Conservation (phyloP, 345 rosid genomes). For the Arabidopsis arenosa region DNA sequence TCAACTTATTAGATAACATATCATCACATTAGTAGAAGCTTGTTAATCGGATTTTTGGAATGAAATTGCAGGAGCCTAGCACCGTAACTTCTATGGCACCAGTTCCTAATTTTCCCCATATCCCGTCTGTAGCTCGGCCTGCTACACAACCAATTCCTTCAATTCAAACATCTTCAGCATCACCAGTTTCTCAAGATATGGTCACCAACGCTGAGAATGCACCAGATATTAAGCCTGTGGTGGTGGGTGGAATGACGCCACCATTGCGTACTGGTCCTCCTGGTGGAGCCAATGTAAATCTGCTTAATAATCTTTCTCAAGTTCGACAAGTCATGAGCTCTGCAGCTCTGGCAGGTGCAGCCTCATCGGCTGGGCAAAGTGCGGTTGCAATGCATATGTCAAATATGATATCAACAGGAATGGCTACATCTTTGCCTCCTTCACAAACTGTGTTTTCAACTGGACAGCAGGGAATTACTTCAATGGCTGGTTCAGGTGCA, state of each 20-base stretch:
- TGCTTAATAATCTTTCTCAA: constrained; percentile 90
- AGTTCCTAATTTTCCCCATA: constrained; percentile 73
- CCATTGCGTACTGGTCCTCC: constrained; percentile 73
- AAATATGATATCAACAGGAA: constrained; percentile 94
- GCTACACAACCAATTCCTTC: constrained; percentile 72
- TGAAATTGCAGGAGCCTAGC: constrained; percentile 73
- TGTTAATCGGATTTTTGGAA: constrained; percentile 30
- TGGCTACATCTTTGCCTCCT: constrained; percentile 76
- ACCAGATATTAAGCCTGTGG: constrained; percentile 82
- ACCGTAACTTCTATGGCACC: constrained; percentile 70
- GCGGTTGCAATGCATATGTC: constrained; percentile 95
- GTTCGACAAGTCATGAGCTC: constrained; percentile 87
- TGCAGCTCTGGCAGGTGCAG: constrained; percentile 85
- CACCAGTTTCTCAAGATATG: constrained; percentile 79
- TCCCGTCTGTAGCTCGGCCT: constrained; percentile 75
- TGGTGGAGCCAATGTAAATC: constrained; percentile 84
- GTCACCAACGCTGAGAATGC: constrained; percentile 57
- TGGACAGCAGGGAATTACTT: constrained; percentile 74
- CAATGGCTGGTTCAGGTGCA: constrained; percentile 72
- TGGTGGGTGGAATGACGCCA: constrained; percentile 72
- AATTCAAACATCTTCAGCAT: constrained; percentile 85
- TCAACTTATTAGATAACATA: constrained; percentile 3
- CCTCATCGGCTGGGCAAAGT: constrained; percentile 83
- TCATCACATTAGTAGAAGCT: neutral
- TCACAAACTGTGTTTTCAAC: constrained; percentile 77